These are phyloP conservation scores for Gomphus bonarii DNA, from an alignment of 1,284 basidiomycete genomes.

Conservation along the genomic window DNA sequence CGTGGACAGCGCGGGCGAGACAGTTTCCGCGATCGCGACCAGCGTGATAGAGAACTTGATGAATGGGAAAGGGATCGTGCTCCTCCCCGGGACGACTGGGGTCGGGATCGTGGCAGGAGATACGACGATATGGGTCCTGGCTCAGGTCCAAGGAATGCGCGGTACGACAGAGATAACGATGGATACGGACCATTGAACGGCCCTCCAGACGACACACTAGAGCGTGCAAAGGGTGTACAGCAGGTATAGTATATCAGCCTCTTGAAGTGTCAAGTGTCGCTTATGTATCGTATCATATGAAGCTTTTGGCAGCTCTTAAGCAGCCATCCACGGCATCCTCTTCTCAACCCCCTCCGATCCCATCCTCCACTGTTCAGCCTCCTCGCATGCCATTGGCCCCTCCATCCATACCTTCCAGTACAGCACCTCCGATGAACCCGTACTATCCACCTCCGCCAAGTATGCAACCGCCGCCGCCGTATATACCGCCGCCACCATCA, in stretches of 20 bases:
- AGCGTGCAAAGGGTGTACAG: constrained; percentile 75
- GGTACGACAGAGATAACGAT: constrained; percentile 19
- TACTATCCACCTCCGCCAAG: constrained; percentile 35
- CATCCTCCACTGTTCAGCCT: constrained; percentile 17
- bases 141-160: constrained; percentile 17
- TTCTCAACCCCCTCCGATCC: constrained; percentile 10
- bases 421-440: constrained; percentile 18
- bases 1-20: constrained; percentile 22
- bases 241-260: constrained; percentile 32
- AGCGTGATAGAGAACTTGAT: constrained; percentile 22
- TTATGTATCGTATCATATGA: constrained; percentile 5
- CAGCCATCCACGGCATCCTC: constrained; percentile 23
- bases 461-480: constrained; percentile 9
- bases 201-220: constrained; percentile 47
- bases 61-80: constrained; percentile 35
- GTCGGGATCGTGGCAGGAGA: constrained; percentile 29
- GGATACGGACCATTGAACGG: constrained; percentile 18
- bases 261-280: background rate
- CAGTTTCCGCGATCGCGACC: constrained; percentile 29
- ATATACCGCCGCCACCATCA: constrained; percentile 7
- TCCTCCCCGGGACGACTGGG: constrained; percentile 5
- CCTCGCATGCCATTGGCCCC: constrained; percentile 23
- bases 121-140: constrained; percentile 33
- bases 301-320: constrained; percentile 68
- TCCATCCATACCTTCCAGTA: constrained; percentile 23